Evolutionary conservation across 768 basidiomycete species (phyloP).

Genomic region (Suillus variegatus): DNA sequence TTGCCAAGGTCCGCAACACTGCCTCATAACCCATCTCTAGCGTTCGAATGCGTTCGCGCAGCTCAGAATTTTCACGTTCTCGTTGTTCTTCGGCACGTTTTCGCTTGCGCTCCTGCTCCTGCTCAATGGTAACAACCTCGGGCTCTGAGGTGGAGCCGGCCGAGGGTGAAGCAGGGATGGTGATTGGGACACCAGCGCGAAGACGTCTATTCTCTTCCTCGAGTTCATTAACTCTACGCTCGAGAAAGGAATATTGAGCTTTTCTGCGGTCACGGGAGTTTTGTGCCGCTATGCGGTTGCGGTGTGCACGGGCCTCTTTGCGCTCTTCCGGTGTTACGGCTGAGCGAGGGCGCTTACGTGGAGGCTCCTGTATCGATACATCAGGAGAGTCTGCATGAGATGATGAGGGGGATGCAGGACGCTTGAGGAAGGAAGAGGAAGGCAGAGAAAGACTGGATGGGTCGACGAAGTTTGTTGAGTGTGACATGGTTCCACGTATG

Average conservation of each 20-base stretch:
- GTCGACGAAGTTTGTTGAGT: constrained; percentile 33
- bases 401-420: constrained; percentile 28
- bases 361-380: constrained; percentile 40
- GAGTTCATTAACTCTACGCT: constrained; percentile 67
- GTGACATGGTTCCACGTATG: constrained; percentile 24
- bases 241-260: constrained; percentile 72
- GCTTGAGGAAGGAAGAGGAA: constrained; percentile 34
- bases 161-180: constrained; percentile 23
- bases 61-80: constrained; percentile 72
- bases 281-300: constrained; percentile 93
- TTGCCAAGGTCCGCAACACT: constrained; percentile 71
- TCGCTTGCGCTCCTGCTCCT: constrained; percentile 31
- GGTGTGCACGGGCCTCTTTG: constrained; percentile 85
- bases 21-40: constrained; percentile 84
- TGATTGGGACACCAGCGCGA: constrained; percentile 48
- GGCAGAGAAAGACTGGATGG: constrained; percentile 42
- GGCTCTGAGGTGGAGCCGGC: constrained; percentile 16
- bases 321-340: constrained; percentile 70
- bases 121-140: constrained; percentile 26
- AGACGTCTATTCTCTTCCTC: constrained; percentile 84
- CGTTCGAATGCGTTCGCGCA: constrained; percentile 73
- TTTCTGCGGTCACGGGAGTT: constrained; percentile 91
- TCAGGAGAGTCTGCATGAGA: constrained; percentile 18
- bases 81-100: constrained; percentile 41
- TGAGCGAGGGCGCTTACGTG: constrained; percentile 76